Conservation (phyloP, 768 basidiomycete species). For the Cyathus striatus region DNA sequence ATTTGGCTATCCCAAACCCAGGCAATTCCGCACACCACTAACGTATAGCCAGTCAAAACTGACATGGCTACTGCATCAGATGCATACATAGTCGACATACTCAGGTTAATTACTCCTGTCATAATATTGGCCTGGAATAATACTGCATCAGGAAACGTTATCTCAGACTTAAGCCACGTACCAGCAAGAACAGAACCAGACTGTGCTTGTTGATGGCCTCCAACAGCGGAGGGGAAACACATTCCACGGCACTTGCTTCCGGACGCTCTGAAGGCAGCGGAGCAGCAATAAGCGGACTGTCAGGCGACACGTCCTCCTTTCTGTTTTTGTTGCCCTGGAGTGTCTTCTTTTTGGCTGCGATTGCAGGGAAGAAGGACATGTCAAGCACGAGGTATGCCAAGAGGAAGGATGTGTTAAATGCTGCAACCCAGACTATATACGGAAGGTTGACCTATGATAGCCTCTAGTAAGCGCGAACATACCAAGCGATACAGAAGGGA, state of each 20-base stretch:
- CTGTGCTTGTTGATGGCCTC: constrained; percentile 83
- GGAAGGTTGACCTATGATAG: constrained; percentile 75
- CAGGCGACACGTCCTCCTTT: constrained; percentile 3
- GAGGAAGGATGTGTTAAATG: constrained; percentile 84
- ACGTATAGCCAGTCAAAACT: neutral
- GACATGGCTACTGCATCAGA: neutral
- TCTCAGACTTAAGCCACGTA: constrained; percentile 26
- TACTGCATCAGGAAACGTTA: neutral
- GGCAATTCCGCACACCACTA: neutral
- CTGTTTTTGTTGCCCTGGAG: too few species aligned
- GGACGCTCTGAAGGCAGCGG: neutral
- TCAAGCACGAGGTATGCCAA: constrained; percentile 77
- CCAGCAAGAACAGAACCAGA: constrained; percentile 74
- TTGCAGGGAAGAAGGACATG: constrained; percentile 56
- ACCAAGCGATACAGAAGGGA: neutral
- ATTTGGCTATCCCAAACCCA: neutral
- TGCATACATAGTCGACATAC: neutral
- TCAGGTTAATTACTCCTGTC: neutral
- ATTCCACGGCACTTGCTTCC: constrained; percentile 5
- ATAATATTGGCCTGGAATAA: neutral
- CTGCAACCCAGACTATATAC: constrained; percentile 86
- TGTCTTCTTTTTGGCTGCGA: constrained; percentile 13
- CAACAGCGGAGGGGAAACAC: constrained; percentile 48
- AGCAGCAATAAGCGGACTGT: neutral
- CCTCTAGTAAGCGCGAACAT: neutral